phyloP scores from a whole-genome alignment of 768 basidiomycete species.

The Leccinum pellstonianum region DNA sequence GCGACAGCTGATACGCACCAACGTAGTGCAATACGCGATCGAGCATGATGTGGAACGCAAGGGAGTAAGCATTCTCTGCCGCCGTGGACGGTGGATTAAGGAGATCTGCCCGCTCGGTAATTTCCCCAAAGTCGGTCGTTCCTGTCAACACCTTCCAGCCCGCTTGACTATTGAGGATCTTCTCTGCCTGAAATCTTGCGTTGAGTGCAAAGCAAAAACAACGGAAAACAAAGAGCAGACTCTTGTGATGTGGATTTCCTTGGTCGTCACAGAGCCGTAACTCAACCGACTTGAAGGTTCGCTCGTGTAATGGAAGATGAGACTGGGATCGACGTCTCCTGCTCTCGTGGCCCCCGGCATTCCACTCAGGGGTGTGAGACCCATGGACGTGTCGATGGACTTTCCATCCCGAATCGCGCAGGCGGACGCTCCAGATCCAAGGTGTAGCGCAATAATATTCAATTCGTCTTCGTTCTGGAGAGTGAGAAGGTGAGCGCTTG shows the following conservation, averaged over 20 bases:
- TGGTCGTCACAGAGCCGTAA: conserved; percentile 47
- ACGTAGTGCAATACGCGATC: conserved; percentile 74
- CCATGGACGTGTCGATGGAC: conserved; percentile 85
- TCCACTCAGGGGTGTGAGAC: conserved; percentile 85
- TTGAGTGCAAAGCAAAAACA: conserved; percentile 1
- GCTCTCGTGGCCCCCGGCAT: conserved; percentile 87
- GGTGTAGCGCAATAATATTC: conserved; percentile 81
- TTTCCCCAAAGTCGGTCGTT: conserved; percentile 77
- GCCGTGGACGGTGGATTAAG: conserved; percentile 18
- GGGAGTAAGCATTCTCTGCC: conserved; percentile 39
- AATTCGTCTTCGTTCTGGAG: conserved; percentile 44
- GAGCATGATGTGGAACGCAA: conserved; percentile 63
- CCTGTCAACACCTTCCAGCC: conserved; percentile 81
- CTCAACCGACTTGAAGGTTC: conserved; percentile 48
- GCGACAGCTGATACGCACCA: conserved; percentile 74
- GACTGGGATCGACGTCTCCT: conserved; percentile 79
- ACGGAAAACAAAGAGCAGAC: conserved; percentile 23
- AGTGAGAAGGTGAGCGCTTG: background rate
- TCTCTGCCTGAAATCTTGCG: conserved; percentile 51
- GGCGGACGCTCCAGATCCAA: conserved; percentile 87
- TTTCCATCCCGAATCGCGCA: conserved; percentile 73
- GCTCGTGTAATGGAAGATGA: conserved; percentile 79
- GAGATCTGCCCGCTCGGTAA: conserved; percentile 46
- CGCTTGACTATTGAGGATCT: conserved; percentile 70
- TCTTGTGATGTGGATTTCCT: conserved; percentile 53